Evolutionary conservation across 1,284 basidiomycete genomes (phyloP).

Genomic region (Grifola frondosa): DNA sequence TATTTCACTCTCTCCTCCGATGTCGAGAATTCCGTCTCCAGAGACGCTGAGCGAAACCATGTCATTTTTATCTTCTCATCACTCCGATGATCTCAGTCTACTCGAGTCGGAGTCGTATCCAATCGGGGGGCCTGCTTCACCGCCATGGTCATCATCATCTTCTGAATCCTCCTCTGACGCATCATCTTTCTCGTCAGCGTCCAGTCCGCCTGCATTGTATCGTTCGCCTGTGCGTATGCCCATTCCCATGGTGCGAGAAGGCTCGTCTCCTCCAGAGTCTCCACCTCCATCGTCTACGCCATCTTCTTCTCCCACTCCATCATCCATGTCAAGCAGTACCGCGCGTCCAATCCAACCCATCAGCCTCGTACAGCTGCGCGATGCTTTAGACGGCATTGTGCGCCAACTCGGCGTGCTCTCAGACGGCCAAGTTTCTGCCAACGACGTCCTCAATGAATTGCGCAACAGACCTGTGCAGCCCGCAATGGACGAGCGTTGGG

Average conservation of each 20-base stretch:
- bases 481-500: constrained; percentile 27
- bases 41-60: constrained; percentile 50
- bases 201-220: constrained; percentile 22
- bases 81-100: constrained; percentile 65
- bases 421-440: constrained; percentile 58
- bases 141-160: constrained; percentile 33
- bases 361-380: constrained; percentile 40
- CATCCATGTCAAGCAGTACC: constrained; percentile 43
- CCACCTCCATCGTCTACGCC: constrained; percentile 31
- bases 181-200: constrained; percentile 26
- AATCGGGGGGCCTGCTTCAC: constrained; percentile 24
- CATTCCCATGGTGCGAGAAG: constrained; percentile 10
- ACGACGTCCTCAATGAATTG: constrained; percentile 48
- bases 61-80: constrained; percentile 72
- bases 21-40: constrained; percentile 42
- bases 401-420: constrained; percentile 51
- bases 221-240: too few relatives aligned
- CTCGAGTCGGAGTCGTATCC: constrained; percentile 40
- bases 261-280: constrained; percentile 14
- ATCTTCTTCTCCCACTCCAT: constrained; percentile 36
- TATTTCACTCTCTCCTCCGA: constrained; percentile 43
- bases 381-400: constrained; percentile 48
- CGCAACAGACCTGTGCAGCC: constrained; percentile 20
- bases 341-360: constrained; percentile 38
- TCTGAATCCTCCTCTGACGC: constrained; percentile 33